Conservation (phyloP, 2,329 filamentous ascomycete species). For the Sphaerulina musiva region DNA sequence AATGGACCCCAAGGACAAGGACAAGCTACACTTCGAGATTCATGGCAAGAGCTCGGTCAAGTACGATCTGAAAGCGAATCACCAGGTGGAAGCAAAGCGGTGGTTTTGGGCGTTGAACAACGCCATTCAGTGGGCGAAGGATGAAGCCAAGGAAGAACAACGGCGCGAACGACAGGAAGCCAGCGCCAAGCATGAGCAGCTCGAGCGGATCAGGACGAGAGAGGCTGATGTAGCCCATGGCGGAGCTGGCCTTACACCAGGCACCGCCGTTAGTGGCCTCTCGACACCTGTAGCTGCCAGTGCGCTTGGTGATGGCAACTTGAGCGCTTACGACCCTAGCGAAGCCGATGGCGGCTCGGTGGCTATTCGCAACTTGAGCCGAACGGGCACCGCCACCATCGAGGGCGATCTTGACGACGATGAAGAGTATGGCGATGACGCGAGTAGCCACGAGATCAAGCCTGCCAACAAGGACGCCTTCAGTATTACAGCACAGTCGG, state of each 20-base stretch:
- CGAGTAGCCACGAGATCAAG: conserved; percentile 66
- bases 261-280: conserved; percentile 41
- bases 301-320: conserved; percentile 46
- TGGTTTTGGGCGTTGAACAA: conserved; percentile 99
- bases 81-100: conserved; percentile 93
- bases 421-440: conserved; percentile 74
- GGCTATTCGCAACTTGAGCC: conserved; percentile 41
- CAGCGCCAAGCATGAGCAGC: conserved; percentile 73
- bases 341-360: conserved; percentile 48
- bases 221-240: conserved; percentile 25
- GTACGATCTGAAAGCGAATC: conserved; percentile 95
- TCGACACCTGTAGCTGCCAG: conserved; percentile 40
- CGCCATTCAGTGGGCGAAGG: conserved; percentile 96
- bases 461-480: conserved; percentile 84
- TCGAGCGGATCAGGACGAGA: conserved; percentile 41
- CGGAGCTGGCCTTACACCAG: conserved; percentile 30
- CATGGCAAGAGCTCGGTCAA: conserved; percentile 97
- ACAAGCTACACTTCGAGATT: conserved; percentile 97
- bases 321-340: conserved; percentile 54
- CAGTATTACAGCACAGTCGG: conserved; percentile 93
- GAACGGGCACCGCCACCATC: conserved; percentile 41
- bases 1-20: conserved; percentile 97
- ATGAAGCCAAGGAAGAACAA: conserved; percentile 88
- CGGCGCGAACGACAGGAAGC: conserved; percentile 66
- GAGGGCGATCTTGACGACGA: conserved; percentile 58